phyloP scores from a whole-genome alignment of 2,329 filamentous ascomycete species.

The Tolypocladium inflatum region DNA sequence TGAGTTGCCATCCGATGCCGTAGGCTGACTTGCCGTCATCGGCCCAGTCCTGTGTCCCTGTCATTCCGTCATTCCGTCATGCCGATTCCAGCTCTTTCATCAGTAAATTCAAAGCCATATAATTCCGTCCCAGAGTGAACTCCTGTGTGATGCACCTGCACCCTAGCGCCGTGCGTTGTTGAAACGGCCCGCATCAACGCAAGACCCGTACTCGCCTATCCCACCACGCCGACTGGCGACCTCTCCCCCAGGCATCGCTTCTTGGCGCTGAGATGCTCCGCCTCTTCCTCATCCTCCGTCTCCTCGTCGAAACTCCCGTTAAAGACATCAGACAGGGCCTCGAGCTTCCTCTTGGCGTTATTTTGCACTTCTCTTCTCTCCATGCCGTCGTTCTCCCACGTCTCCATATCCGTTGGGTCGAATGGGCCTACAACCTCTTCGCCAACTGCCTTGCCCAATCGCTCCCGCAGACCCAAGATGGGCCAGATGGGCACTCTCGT shows the following conservation, averaged over 20 bases:
- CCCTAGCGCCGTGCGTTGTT: background rate
- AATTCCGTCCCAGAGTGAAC: background rate
- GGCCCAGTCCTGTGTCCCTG: background rate
- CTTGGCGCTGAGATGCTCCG: slow-evolving; percentile 17
- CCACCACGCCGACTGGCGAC: slow-evolving; percentile 19
- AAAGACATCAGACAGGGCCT: slow-evolving; percentile 25
- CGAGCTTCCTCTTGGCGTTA: slow-evolving; percentile 22
- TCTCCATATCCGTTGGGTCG: slow-evolving; percentile 31
- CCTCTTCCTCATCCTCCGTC: slow-evolving; percentile 22
- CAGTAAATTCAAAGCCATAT: background rate
- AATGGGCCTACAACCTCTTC: slow-evolving; percentile 36
- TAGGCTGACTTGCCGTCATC: background rate
- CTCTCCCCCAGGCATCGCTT: slow-evolving; percentile 22
- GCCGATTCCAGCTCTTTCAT: background rate
- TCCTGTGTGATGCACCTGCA: background rate
- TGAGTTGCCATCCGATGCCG: background rate
- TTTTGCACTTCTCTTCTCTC: slow-evolving; percentile 18
- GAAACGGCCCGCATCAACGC: background rate
- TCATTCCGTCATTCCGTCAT: background rate
- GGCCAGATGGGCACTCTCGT: slow-evolving; percentile 44
- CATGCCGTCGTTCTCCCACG: slow-evolving; percentile 27
- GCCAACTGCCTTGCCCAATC: slow-evolving; percentile 43
- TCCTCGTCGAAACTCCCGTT: slow-evolving; percentile 32
- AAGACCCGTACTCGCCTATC: slow-evolving; percentile 6
- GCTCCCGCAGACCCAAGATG: slow-evolving; percentile 43